A percentile compares a stretch with the other conserved stretches of the same genome.
These are phyloP conservation scores for Quercus wislizeni DNA, from an alignment of 306 rosid species.

Conservation along the genomic window DNA sequence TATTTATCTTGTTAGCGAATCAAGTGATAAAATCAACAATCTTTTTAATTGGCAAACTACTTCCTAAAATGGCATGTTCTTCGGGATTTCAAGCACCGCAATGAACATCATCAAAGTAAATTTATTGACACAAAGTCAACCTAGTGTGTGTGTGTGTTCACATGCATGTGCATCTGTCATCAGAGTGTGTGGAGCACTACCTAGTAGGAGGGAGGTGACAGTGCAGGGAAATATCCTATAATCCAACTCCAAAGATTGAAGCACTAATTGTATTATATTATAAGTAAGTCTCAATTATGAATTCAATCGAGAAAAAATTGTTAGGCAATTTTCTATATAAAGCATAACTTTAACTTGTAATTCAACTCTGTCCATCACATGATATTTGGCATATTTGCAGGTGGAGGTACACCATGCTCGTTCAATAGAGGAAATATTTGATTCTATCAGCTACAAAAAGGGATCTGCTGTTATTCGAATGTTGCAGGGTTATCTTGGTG, in stretches of 20 bases:
- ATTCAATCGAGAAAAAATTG: not conserved
- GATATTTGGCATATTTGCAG: slow-evolving; percentile 33
- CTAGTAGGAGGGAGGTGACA: not conserved
- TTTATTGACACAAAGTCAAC: not conserved
- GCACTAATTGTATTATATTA: not conserved
- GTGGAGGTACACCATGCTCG: slow-evolving; percentile 55
- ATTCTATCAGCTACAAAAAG: slow-evolving; percentile 58
- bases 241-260: not conserved
- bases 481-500: slow-evolving; percentile 57
- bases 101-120: not conserved
- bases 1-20: not conserved
- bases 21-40: not conserved
- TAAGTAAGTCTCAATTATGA: not conserved
- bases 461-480: slow-evolving; percentile 59
- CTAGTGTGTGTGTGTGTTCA: not conserved
- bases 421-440: slow-evolving; percentile 48
- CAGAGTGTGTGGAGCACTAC: not conserved
- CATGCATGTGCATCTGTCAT: no score
- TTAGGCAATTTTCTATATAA: not conserved
- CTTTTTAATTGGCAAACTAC: not conserved
- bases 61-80: not conserved
- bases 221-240: not conserved
- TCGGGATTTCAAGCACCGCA: not conserved
- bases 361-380: not conserved
- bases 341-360: not conserved